Conservation (phyloP, 352 stramenopile species). For the Phytophthora foliorum region DNA sequence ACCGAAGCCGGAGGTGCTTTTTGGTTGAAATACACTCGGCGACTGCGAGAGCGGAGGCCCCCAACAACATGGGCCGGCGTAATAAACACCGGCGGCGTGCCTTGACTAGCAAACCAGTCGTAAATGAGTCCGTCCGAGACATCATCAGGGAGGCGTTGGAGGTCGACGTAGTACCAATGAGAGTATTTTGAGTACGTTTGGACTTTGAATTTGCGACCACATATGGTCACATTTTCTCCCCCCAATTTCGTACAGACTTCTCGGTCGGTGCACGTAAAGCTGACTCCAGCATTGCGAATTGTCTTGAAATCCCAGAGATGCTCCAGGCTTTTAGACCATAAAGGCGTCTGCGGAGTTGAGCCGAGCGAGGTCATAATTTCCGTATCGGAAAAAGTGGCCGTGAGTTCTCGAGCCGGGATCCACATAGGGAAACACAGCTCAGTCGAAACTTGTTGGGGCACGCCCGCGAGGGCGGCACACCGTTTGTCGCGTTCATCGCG, state of each 20-base stretch:
- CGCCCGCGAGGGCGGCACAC: not conserved
- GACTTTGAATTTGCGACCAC: conserved; percentile 18
- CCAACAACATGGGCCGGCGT: conserved; percentile 2
- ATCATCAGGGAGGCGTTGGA: conserved; percentile 19
- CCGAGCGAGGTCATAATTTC: conserved; percentile 2
- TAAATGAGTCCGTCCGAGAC: conserved; percentile 23
- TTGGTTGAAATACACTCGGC: conserved; percentile 23
- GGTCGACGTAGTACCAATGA: conserved; percentile 31
- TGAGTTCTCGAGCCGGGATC: not conserved
- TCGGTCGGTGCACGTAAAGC: not conserved
- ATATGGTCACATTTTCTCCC: conserved; percentile 34
- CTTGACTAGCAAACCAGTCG: conserved; percentile 11
- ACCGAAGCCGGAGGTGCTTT: conserved; percentile 9
- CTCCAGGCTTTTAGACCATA: not conserved
- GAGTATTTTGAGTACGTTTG: conserved; percentile 29
- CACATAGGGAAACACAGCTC: not conserved
- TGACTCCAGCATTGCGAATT: not conserved
- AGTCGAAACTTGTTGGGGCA: not conserved
- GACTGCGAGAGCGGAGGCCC: conserved; percentile 9
- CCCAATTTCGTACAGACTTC: conserved; percentile 47
- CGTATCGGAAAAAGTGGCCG: not conserved
- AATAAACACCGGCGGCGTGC: conserved; percentile 17
- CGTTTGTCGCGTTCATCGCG: not conserved
- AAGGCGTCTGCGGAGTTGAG: not conserved
- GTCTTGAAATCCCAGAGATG: not conserved